Conservation (phyloP, 208 protist genomes). For the Leishmania gerbilli region DNA sequence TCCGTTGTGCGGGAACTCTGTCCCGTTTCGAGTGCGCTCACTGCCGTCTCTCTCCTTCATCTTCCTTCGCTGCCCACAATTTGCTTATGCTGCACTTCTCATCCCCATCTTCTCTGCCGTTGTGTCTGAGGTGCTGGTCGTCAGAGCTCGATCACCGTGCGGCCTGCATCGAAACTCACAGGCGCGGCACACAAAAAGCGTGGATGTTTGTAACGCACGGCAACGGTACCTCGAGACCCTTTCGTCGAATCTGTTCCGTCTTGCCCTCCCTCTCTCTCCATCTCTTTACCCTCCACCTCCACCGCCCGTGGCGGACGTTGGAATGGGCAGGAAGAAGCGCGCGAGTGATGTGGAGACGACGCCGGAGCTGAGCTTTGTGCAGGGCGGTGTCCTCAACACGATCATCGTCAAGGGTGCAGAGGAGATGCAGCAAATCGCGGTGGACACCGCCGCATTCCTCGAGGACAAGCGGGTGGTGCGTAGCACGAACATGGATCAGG, state of each 20-base stretch:
- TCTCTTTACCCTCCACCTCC: neutral
- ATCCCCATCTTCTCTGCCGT: neutral
- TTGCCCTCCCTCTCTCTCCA: neutral
- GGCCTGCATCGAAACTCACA: neutral
- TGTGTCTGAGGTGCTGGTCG: neutral
- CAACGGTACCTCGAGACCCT: neutral
- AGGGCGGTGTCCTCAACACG: constrained; percentile 67
- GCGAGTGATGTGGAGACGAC: constrained; percentile 45
- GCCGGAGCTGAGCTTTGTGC: constrained; percentile 63
- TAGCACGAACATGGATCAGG: constrained; percentile 65
- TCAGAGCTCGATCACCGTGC: neutral
- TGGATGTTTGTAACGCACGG: neutral
- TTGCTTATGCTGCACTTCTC: neutral
- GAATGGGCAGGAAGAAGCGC: constrained; percentile 50
- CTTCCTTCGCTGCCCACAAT: neutral
- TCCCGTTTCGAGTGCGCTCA: neutral
- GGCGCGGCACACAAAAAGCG: neutral
- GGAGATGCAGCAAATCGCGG: constrained; percentile 25
- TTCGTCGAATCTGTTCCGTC: neutral
- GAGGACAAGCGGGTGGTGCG: constrained; percentile 56
- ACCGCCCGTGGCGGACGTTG: neutral
- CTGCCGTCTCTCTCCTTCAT: neutral
- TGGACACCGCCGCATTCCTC: constrained; percentile 51
- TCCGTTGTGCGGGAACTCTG: neutral
- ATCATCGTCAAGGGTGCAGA: constrained; percentile 54